Conservation (phyloP, 176 grass and related monocot genomes). For the Carex cristatella region DNA sequence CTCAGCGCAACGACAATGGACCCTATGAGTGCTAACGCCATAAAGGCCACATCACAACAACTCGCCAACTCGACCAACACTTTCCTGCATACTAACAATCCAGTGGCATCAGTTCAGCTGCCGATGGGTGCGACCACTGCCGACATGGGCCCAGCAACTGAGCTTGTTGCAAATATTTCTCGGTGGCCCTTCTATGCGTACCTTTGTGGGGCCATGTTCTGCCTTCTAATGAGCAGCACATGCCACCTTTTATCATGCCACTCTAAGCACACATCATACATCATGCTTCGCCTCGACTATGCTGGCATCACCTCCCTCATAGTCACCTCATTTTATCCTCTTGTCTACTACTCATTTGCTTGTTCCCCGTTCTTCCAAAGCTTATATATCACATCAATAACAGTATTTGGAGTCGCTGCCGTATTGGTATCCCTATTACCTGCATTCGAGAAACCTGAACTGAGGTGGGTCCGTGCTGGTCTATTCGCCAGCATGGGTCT, state of each 20-base stretch:
- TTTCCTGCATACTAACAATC: conserved; percentile 1
- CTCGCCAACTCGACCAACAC: conserved; percentile 12
- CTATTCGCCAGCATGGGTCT: conserved; percentile 58
- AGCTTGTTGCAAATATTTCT: not conserved
- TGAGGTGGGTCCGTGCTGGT: conserved; percentile 41
- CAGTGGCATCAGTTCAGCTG: conserved; percentile 1
- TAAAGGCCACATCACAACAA: not conserved
- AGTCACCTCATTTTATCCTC: conserved; percentile 89
- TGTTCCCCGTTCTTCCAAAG: conserved; percentile 42
- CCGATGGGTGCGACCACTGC: conserved; percentile 6
- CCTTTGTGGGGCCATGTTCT: conserved; percentile 73
- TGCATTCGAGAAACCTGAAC: conserved; percentile 47
- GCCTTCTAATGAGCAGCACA: conserved; percentile 69
- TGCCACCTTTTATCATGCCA: conserved; percentile 80
- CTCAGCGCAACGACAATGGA: conserved; percentile 37
- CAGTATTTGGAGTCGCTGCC: conserved; percentile 36
- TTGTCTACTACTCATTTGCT: conserved; percentile 78
- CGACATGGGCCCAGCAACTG: not conserved
- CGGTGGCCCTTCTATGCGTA: conserved; percentile 79
- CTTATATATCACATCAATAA: conserved; percentile 66
- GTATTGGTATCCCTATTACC: conserved; percentile 52
- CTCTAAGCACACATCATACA: conserved; percentile 64
- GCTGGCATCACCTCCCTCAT: conserved; percentile 70
- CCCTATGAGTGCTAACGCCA: conserved; percentile 17
- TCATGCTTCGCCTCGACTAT: conserved; percentile 77